A percentile compares a stretch with the other conserved stretches of the same genome.
Evolutionary conservation across 352 stramenopile species (phyloP).

Genomic region (Aphanomyces cochlioides): DNA sequence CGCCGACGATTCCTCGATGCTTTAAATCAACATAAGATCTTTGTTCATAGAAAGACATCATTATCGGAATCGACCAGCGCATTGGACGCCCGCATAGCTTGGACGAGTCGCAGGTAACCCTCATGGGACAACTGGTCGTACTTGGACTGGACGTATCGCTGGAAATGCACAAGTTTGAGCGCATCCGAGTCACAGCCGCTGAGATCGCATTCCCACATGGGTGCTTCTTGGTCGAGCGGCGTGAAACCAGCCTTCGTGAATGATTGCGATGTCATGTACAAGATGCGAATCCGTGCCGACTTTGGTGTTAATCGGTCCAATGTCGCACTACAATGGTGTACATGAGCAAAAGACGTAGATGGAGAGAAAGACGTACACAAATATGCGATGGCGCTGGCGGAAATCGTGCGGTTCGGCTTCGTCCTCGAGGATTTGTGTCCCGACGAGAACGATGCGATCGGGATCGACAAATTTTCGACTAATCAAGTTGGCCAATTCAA

Average conservation of each 20-base stretch:
- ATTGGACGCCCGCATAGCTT: background rate
- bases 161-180: background rate
- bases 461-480: constrained; percentile 7
- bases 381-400: constrained; percentile 3
- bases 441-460: constrained; percentile 1
- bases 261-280: constrained; percentile 20
- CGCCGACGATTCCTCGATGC: background rate
- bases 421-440: constrained; percentile 19
- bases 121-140: background rate
- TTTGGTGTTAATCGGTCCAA: constrained; percentile 2
- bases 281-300: background rate
- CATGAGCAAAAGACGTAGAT: background rate
- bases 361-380: constrained; percentile 1
- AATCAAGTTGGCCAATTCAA: constrained; percentile 8
- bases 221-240: constrained; percentile 15
- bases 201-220: constrained; percentile 21
- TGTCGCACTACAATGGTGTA: background rate
- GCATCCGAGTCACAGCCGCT: background rate
- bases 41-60: background rate
- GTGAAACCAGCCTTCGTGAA: constrained; percentile 12
- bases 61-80: background rate
- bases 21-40: background rate
- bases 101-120: background rate
- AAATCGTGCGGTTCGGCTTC: background rate
- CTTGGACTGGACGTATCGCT: background rate